Base-by-base conservation (phyloP, 805 yeast species). In the Scheffersomyces coipomensis region DNA sequence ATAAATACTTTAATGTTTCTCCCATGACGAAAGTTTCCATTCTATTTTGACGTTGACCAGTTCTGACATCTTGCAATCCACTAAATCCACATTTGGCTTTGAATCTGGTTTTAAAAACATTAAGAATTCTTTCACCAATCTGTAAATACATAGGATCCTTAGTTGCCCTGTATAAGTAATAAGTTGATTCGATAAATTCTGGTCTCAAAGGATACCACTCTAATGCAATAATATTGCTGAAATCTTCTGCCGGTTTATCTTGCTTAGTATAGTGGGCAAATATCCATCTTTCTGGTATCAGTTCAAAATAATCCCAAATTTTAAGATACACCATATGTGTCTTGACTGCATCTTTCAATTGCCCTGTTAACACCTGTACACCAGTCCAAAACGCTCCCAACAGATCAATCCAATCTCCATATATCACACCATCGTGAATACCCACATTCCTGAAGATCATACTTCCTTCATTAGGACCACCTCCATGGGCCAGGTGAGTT, bases 141-240 rank as follows among this genome's bases (percentile, higher is more conserved):
- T 81, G 79, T 15, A 90, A 63, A 57, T 82, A 89, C 53, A 88
- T 71, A 2, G 96, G 96, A 56, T 90, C 98, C 40, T 68, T 73
- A 0, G 97, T 90, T 1, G 96, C 95, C 29, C 85, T 67, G 53
- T 84, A 89, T 12, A 90, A 63, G 53, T 83, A 82, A 58, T 88
- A 90, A 0, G 95, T 88, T 0, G 95, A 85, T 56, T 90, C 98
- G 31, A 88, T 75, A 49, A 89, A 88, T 56, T 90, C 98, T 0
- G 98, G 98, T 39, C 98, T 68, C 32, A 90, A 66, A 2, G 97
- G 96, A 53, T 88, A 90, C 97, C 97, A 90, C 55, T 87, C 95
- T 24, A 88, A 62, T 0, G 77, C 66, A 2, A 85, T 61, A 13
- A 45, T 42, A 29, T 55, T 35, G 19, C 26, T 29, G 29, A 25